Evolutionary conservation across 2,329 filamentous ascomycete genomes (phyloP).

Genomic region (Gnomoniopsis smithogilvyi): DNA sequence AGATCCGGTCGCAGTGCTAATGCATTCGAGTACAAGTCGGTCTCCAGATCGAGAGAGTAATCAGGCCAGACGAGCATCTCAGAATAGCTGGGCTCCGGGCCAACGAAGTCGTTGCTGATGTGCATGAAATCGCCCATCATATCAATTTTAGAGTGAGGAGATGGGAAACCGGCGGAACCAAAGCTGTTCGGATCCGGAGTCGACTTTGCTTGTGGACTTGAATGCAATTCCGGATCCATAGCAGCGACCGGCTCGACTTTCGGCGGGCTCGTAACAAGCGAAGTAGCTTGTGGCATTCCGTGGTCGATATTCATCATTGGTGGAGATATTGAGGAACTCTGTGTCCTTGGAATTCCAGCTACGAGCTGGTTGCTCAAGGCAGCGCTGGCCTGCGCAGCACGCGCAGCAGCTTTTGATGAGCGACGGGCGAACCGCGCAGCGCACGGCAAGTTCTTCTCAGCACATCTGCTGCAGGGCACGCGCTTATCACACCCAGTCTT

Average conservation of each 20-base stretch:
- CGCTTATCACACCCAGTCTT: constrained; percentile 51
- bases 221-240: constrained; percentile 31
- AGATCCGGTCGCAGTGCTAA: constrained; percentile 34
- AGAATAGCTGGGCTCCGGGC: constrained; percentile 36
- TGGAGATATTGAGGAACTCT: constrained; percentile 27
- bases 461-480: constrained; percentile 46
- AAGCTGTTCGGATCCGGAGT: constrained; percentile 31
- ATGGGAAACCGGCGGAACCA: constrained; percentile 32
- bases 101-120: constrained; percentile 32
- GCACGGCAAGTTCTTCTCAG: constrained; percentile 46
- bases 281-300: constrained; percentile 23
- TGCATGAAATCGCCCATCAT: constrained; percentile 41
- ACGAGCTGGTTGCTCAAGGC: constrained; percentile 27
- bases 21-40: constrained; percentile 34
- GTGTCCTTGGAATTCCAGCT: constrained; percentile 23
- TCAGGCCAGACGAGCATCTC: constrained; percentile 43
- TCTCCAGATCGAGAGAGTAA: constrained; percentile 37
- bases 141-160: constrained; percentile 34
- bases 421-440: constrained; percentile 48
- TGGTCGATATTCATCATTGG: constrained; percentile 36
- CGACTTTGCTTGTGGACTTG: constrained; percentile 28
- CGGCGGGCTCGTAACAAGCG: constrained; percentile 23
- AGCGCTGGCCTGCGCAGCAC: constrained; percentile 38
- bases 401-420: constrained; percentile 44
- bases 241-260: constrained; percentile 27